Conservation (phyloP, 1,284 basidiomycete genomes). For the Ustilago curta region DNA sequence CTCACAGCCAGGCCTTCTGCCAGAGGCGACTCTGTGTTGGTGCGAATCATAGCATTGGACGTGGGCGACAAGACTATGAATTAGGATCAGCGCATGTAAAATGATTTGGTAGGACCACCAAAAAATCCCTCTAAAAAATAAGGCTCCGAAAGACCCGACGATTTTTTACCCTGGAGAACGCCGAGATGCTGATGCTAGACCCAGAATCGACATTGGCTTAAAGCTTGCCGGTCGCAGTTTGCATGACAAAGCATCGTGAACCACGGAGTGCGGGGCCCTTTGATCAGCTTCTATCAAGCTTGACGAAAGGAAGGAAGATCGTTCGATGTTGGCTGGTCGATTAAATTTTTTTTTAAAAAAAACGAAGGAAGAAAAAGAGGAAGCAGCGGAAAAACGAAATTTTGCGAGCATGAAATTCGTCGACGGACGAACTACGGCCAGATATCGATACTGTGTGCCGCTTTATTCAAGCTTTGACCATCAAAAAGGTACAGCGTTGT, state of each 20-base stretch:
- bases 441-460: neutral
- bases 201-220: neutral
- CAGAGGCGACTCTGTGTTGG: too few species aligned
- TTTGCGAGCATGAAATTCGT: neutral
- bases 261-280: slow-evolving; percentile 7
- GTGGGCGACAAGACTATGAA: neutral
- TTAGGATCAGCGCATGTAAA: neutral
- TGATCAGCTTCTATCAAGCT: slow-evolving; percentile 4
- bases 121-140: neutral
- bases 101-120: neutral
- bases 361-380: too few species aligned
- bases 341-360: too few species aligned
- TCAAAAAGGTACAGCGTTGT: too few species aligned
- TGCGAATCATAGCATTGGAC: too few species aligned
- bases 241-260: neutral
- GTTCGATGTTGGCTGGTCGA: neutral
- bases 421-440: slow-evolving; percentile 11
- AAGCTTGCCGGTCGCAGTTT: neutral
- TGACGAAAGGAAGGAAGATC: neutral
- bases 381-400: neutral
- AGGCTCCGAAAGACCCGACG: neutral
- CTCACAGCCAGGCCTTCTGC: too few species aligned
- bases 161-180: neutral
- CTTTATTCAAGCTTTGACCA: neutral
- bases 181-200: neutral